Base-by-base conservation (phyloP, 768 basidiomycete species). In the Hortiboletus flavorubellus region DNA sequence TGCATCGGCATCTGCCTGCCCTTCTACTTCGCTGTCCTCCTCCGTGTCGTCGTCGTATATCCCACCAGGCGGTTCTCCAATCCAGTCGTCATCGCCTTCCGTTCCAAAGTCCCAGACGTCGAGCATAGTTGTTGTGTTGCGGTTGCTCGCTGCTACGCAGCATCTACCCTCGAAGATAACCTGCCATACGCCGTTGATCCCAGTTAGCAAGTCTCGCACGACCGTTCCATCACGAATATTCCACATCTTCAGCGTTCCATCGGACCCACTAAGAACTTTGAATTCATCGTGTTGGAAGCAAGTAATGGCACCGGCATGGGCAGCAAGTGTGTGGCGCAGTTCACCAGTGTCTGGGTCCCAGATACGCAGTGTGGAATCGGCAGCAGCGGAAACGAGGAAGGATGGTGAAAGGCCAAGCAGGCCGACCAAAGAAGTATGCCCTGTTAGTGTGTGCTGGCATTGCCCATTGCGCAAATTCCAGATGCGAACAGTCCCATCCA, bases 281-380 rank as follows among this genome's bases (percentile, higher is more conserved):
- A 91, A 93, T 69, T 98, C 95, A 69, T 98, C 96, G 62, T 97
- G 94, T 71, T 96, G 93, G 80, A 98, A 98, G 74, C 96, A 99
- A 16, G 97, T 98, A 62, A 99, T 98, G n/a, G 96, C 94, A 21
- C 95, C 96, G 7, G 89, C 89, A 69, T 98, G 96, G 1, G 91
- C 93, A 4, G 87, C 86, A 31, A 99, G 81, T 0, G 87, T 86
- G 61, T 94, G 88, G 38, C 82, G 84, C 31, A 91, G 78, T 54
- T 86, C 85, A 52, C 93, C 92, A 1, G 83, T 83, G 37, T 87
- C 84, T 2, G 94, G 91, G 65, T 98, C 89, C 96, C 96, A 98
- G 40, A 98, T 83, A 8, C 95, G 86, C 8, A 99, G 76, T 0
- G 94, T 96, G 21, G 93, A 93, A 69, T 99, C 96, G 18, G 96